Evolutionary conservation across 1,284 basidiomycete genomes (phyloP).

Genomic region (Pyrrhoderma noxium): DNA sequence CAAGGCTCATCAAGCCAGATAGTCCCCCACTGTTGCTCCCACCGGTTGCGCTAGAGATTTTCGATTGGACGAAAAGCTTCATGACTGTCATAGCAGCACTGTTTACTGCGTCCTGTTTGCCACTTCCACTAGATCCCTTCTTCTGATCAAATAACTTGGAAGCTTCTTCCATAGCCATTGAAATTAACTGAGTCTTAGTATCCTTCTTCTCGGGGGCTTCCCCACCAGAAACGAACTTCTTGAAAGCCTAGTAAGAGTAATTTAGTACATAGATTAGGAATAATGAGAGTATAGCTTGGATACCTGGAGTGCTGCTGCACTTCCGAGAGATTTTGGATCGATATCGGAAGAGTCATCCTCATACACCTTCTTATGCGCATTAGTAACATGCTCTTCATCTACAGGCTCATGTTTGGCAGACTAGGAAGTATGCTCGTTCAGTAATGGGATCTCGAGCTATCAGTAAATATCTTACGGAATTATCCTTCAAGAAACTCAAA

Average conservation of each 20-base stretch:
- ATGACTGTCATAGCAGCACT: conserved; percentile 78
- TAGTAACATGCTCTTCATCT: conserved; percentile 59
- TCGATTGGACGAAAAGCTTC: conserved; percentile 69
- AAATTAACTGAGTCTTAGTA: conserved; percentile 59
- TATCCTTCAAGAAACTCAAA: conserved; percentile 41
- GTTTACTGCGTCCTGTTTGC: conserved; percentile 78
- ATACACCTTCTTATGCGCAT: conserved; percentile 46
- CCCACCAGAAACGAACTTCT: conserved; percentile 54
- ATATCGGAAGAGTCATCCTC: conserved; percentile 42
- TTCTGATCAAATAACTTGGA: conserved; percentile 65
- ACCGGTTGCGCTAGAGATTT: conserved; percentile 46
- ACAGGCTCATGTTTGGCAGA: conserved; percentile 45
- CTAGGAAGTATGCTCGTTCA: conserved; percentile 26
- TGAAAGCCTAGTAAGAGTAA: conserved; percentile 38
- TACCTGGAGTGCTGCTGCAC: conserved; percentile 74
- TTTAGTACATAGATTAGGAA: not conserved
- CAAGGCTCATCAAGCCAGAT: conserved; percentile 47
- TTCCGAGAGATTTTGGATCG: conserved; percentile 54
- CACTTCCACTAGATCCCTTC: conserved; percentile 55
- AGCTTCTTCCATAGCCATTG: conserved; percentile 77
- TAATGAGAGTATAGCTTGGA: conserved; percentile 5
- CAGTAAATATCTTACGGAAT: conserved; percentile 50
- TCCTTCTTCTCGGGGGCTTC: conserved; percentile 35
- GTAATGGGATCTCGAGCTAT: no score
- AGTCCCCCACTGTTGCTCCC: conserved; percentile 63